Evolutionary conservation across 2,329 filamentous ascomycete genomes (phyloP), one percentile per base, ranked within the genome.

Genomic region (Graphilbum fragrans): DNA sequence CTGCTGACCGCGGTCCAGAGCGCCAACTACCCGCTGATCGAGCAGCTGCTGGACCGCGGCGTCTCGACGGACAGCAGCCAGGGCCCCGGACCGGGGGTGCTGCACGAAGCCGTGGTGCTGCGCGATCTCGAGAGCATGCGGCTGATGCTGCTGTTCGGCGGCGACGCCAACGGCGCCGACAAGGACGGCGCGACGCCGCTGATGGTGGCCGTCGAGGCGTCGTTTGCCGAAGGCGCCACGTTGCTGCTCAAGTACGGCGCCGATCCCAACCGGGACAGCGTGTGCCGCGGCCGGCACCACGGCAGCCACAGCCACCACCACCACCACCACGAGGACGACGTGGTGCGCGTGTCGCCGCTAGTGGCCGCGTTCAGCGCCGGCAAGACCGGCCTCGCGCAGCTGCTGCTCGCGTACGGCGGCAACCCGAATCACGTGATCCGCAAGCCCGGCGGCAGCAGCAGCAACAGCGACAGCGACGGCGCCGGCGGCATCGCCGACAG

Each of bases 181-280:
- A 58, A 56, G 21, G 59, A 68, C 17, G 67, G 69, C 20, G 51
- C 67, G 27, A 72, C 69, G 0, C 73, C 75, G 2, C 61, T 79
- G 3, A 62, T 62, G 39, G 66, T 58, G 16, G 67, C 65, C 0
- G 69, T 68, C 3, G 72, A 71, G 49, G 66, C 65, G 45, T 66
- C 64, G 0, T 76, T 73, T 52, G 53, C 72, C 33, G 70, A 73
- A 19, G 75, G 69, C 3, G 74, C 76, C 0, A 69, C 70, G 23
- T 59, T 72, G 39, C 65, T 83, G 5, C 64, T 80, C 48, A 79
- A 80, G 57, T 81, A 82, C 46, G 75, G 77, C 11, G 74, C 73
- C 16, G 73, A 74, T 52, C 67, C 69, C 10, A 76, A 76, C 51
- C 60, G 72, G 36, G 56, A 39, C 12, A 61, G 65, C 1, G 12